Base-by-base conservation (phyloP, 257 asterid species). In the Solanum medicagineum region DNA sequence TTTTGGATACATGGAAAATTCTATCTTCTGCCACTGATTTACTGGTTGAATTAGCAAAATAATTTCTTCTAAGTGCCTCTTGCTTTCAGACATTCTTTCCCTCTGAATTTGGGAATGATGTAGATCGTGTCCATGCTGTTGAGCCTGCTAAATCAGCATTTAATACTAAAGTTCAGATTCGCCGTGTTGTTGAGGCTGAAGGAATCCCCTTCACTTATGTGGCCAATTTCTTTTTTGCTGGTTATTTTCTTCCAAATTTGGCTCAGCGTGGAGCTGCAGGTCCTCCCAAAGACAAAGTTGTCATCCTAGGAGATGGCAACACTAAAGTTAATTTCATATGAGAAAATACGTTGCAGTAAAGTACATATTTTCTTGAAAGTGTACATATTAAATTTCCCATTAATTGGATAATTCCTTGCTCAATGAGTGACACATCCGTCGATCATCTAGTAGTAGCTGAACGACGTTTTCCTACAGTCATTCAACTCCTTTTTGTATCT, bases 91-190 rank as follows among this genome's bases (percentile, higher is more conserved):
- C 93, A 82, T 95, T 94, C 87, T 84, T 91, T 29, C 98, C 98
- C 0, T 95, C 98, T 1, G 98, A 95, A 81, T 95, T 92, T 57
- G 96, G 97, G 13, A 86, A 87, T 66, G 98, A 95, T 42, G 94
- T 89, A 24, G 97, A 95, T 77, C 91, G 90, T 16, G 42, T 88
- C 4, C 90, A 91, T 7, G 95, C 95, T 1, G 95, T 94, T 1
- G 95, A 89, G 69, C 97, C 96, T 4, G 92, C 88, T 0, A 91
- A 90, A 84, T 88, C 91, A 2, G 42, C 88, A n/a, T 92, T 91
- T 10, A 90, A 57, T 1, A 4, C 1, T 1, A 93, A 93, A 87
- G 89, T 84, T 19, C 77, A 85, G 44, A 51, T 94, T 54, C 93
- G 95, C 1, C 87, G 97, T 42, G 86, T 90, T 0, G 83, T 88